Conservation (phyloP, 805 yeast species). For the Kregervanrija pseudodelftensis region DNA sequence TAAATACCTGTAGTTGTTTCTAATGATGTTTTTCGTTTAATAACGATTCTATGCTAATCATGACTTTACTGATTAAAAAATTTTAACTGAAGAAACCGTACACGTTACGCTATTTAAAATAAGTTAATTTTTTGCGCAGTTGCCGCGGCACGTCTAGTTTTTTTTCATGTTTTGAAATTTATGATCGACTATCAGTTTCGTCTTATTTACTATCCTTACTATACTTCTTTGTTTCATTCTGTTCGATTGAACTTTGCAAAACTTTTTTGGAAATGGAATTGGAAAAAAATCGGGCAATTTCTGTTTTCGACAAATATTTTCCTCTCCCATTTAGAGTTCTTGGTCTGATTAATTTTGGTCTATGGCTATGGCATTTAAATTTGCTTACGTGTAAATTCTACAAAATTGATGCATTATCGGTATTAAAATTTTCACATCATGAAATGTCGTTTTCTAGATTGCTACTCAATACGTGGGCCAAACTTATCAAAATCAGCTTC, state of each 20-base stretch:
- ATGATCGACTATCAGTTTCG: no score
- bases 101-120: no score
- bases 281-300: background rate
- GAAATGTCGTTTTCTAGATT: constrained; percentile 15
- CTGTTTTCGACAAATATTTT: constrained; percentile 12
- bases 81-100: constrained; percentile 5
- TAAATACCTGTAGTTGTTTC: background rate
- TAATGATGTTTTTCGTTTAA: constrained; percentile 8
- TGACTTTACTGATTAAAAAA: constrained; percentile 40
- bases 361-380: constrained; percentile 47
- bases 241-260: no score
- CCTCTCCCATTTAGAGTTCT: constrained; percentile 50
- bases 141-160: no score
- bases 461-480: constrained; percentile 12
- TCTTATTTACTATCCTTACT: no score
- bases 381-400: constrained; percentile 31
- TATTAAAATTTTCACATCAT: constrained; percentile 28
- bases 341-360: constrained; percentile 40
- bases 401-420: constrained; percentile 39
- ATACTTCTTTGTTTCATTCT: no score
- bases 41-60: constrained; percentile 48
- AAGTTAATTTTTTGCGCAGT: no score
- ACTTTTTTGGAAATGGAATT: background rate
- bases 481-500: constrained; percentile 15
- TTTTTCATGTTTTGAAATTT: no score